These are phyloP conservation scores for Saccharomyces hybrid DNA, from an alignment of 1,139 yeast species.

Conservation along the genomic window DNA sequence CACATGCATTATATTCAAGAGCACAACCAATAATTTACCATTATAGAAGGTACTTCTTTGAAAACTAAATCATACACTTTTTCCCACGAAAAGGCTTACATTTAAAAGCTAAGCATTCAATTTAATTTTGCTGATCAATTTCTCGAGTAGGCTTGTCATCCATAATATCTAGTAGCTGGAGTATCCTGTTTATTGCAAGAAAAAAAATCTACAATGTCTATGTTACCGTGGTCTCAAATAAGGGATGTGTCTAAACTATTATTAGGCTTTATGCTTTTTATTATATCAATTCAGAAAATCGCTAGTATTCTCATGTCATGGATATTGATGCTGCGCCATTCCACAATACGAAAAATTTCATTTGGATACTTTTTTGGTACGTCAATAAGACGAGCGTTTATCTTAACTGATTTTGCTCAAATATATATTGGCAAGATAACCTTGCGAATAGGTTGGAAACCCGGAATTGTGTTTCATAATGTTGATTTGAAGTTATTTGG, in stretches of 20 bases:
- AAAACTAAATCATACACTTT: background rate
- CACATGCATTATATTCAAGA: background rate
- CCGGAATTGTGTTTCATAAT: constrained; percentile 15
- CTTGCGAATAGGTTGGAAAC: constrained; percentile 16
- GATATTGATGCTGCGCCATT: background rate
- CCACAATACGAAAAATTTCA: constrained; percentile 7
- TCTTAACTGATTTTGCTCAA: constrained; percentile 9
- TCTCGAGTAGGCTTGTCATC: background rate
- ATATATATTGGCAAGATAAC: constrained; percentile 12
- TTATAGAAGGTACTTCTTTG: background rate
- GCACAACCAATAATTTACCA: background rate
- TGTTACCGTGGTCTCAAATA: background rate
- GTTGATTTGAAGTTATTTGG: constrained; percentile 11
- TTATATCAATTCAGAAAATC: background rate
- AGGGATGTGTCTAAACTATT: background rate
- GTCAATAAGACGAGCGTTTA: constrained; percentile 11
- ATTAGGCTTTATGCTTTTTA: background rate
- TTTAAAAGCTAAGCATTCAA: background rate
- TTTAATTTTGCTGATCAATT: background rate
- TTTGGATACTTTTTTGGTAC: constrained; percentile 16
- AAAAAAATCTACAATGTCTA: background rate
- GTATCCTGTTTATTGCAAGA: background rate
- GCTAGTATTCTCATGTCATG: background rate
- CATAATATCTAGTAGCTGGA: background rate
- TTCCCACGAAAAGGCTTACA: background rate